phyloP scores from a whole-genome alignment of 2,329 filamentous ascomycete genomes.

The Bipolaris oryzae region DNA sequence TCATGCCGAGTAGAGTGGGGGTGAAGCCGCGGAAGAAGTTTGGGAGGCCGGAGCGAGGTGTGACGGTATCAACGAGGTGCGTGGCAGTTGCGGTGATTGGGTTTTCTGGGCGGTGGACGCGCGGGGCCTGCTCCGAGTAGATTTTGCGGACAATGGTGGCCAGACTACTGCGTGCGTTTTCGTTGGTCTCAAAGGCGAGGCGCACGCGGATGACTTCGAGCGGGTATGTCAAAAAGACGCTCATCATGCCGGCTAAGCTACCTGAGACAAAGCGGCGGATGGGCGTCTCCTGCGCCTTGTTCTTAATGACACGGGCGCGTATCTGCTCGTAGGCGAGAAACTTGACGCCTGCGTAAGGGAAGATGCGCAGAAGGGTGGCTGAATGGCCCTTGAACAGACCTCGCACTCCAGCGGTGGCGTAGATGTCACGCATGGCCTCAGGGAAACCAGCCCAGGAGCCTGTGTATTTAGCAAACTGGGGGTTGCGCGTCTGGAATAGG shows the following conservation, averaged over 20 bases:
- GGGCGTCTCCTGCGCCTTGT: slow-evolving; percentile 76
- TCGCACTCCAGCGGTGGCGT: slow-evolving; percentile 70
- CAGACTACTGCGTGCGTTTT: slow-evolving; percentile 71
- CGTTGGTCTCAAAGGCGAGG: slow-evolving; percentile 90
- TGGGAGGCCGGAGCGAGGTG: slow-evolving; percentile 70
- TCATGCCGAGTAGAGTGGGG: slow-evolving; percentile 89
- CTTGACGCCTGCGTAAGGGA: slow-evolving; percentile 97
- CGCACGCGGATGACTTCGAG: slow-evolving; percentile 92
- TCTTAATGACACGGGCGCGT: slow-evolving; percentile 75
- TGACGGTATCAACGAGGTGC: slow-evolving; percentile 57
- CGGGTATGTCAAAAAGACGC: slow-evolving; percentile 95
- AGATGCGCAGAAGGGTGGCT: slow-evolving; percentile 90
- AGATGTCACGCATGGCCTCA: slow-evolving; percentile 84
- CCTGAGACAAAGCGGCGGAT: slow-evolving; percentile 76
- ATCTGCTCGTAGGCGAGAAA: slow-evolving; percentile 98
- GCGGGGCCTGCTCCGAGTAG: slow-evolving; percentile 72
- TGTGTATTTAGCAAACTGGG: slow-evolving; percentile 90
- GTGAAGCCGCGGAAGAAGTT: slow-evolving; percentile 97
- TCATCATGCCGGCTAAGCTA: slow-evolving; percentile 80
- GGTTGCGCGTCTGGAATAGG: slow-evolving; percentile 94
- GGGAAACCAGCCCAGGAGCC: slow-evolving; percentile 85
- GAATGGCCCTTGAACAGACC: slow-evolving; percentile 95
- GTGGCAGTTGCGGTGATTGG: slow-evolving; percentile 50
- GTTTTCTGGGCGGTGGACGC: slow-evolving; percentile 37
- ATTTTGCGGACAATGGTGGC: slow-evolving; percentile 82